Evolutionary conservation across 2,329 filamentous ascomycete genomes (phyloP), one percentile per base, ranked within the genome.

Genomic region (Ascochyta lentis): DNA sequence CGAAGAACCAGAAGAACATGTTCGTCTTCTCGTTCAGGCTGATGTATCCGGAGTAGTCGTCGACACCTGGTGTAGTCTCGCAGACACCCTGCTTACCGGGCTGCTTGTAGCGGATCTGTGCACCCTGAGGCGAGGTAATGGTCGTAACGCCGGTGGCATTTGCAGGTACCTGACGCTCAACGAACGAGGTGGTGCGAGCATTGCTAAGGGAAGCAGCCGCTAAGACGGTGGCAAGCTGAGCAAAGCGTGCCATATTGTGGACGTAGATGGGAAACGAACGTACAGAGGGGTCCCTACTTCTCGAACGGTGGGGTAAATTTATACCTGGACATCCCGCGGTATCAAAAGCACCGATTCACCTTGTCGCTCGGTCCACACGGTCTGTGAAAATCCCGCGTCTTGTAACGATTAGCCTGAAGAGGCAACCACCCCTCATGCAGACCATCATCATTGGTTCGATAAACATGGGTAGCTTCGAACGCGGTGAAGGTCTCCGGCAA

Each of bases 1-100:
- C 79, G 47, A 81, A 82, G 59, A 80, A 80, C 78, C 79, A 79
- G 55, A 79, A 79, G 54, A 76, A 77, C 72, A 77, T 74, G 47
- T 77, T 71, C 22, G 69, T 74, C 23, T 65, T 71, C 15, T 67
- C 64, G 41, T 73, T 64, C 45, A 75, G 59, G 54, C 70, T 73
- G 53, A 76, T 73, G 49, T 76, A 76, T 23, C 73, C 73, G 2
- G 72, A 61, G 66, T 76, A 76, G 35, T 74, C 72, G 47, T 73
- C 69, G 13, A 76, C 73, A n/a, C 71, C 71, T 24, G 68, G 61
- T 7, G 54, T 70, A 22, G 66, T 72, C 60, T 69, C 81, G 76
- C 55, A 86, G 45, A 72, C 82, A 76, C 40, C 68, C 75, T 64
- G 60, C 41, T 75, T 75, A 7, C 72, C 72, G 10, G 72, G 71